Base-by-base conservation (phyloP, 2,329 filamentous ascomycete genomes). In the Hypoxylon sp. region DNA sequence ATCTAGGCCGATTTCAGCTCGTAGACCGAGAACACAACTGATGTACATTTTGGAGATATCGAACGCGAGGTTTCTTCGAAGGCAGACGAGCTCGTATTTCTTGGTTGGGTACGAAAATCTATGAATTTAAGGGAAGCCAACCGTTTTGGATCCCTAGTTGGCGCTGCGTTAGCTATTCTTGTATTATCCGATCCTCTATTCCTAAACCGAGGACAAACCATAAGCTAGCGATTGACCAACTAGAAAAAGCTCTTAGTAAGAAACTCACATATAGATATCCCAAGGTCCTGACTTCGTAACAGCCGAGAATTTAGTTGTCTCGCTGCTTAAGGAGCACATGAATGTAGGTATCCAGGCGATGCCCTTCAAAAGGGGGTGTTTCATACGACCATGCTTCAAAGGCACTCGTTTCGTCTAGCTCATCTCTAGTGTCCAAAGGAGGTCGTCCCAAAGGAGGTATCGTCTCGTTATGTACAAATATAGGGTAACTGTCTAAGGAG, bases 391-490 rank as follows among this genome's bases (percentile, higher is more conserved):
- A 57, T 63, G 53, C 54, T 63, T 63, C 42, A 47, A 66, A 37
- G 61, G 52, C 62, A 46, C 65, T 51, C 61, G 60, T 53, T 59
- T 71, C 57, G 60, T 67, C 67, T 70, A 67, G 48, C 53, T 65
- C 50, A 42, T 63, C 42, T 70, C 59, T 64, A 67, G 42, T 65
- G 42, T 54, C 69, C 67, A 63, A 60, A 53, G 63, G 61, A 67
- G 55, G 55, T 63, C 59, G 55, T 60, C 64, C 54, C 54, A 63
- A 63, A 51, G 55, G 65, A 64, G 73, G 74, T 76, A 75, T 75
- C 74, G 65, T 66, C 63, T 74, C 71, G 66, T 67, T 76, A 76
- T 75, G 74, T 76, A 75, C 74, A 75, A 71, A 66, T 64, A 59
- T 62, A 63, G 53, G 46, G 55, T 53, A 46, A n/a, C 42, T 29